Evolutionary conservation across 805 yeast species (phyloP).

Genomic region (Candida morakotiae): DNA sequence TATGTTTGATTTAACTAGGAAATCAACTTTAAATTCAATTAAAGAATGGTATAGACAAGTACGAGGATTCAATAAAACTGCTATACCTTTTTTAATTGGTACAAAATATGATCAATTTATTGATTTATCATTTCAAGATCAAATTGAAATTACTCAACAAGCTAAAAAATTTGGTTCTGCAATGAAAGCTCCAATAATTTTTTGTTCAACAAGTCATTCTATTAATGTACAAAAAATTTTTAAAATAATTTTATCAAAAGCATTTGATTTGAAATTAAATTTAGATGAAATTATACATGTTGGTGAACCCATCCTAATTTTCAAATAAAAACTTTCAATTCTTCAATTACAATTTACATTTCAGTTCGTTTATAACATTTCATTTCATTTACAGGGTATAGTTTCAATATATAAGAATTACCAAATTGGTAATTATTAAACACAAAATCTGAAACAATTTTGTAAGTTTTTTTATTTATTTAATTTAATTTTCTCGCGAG

Average conservation of each 20-base stretch:
- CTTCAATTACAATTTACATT: background rate
- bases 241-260: slow-evolving; percentile 84
- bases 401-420: too few relatives aligned
- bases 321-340: slow-evolving; percentile 26
- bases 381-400: too few relatives aligned
- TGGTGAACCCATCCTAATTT: slow-evolving; percentile 90
- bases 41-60: slow-evolving; percentile 95
- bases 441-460: background rate
- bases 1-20: slow-evolving; percentile 83
- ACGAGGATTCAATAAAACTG: slow-evolving; percentile 82
- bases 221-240: slow-evolving; percentile 92
- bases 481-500: background rate
- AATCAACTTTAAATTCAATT: slow-evolving; percentile 78
- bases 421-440: background rate
- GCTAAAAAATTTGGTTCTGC: slow-evolving; percentile 84
- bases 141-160: slow-evolving; percentile 75
- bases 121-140: slow-evolving; percentile 74
- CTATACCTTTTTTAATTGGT: slow-evolving; percentile 88
- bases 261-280: slow-evolving; percentile 78
- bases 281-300: slow-evolving; percentile 77
- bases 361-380: too few relatives aligned
- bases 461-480: background rate
- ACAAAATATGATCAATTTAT: slow-evolving; percentile 89
- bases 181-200: slow-evolving; percentile 81
- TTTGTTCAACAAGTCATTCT: slow-evolving; percentile 88